Percentiles rank a stretch among this genome's conserved stretches.
Conservation (phyloP, 2,329 filamentous ascomycete species). For the Colletotrichum lentis region DNA sequence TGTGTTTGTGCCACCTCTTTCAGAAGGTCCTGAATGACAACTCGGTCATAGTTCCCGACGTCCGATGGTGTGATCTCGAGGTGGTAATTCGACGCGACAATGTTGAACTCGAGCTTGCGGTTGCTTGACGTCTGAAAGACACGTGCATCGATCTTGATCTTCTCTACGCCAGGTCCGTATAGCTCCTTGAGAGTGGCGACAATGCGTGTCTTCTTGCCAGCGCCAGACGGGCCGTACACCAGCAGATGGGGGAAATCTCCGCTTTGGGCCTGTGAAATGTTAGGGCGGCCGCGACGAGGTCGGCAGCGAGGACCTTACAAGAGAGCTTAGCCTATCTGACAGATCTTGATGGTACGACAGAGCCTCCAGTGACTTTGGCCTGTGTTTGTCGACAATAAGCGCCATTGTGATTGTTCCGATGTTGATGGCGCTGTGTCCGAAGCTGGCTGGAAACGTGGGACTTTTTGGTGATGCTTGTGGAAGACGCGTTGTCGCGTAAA, state of each 20-base stretch:
- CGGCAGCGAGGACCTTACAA: slow-evolving; percentile 65
- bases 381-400: slow-evolving; percentile 76
- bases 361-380: slow-evolving; percentile 76
- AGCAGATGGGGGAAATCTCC: slow-evolving; percentile 98
- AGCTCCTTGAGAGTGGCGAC: slow-evolving; percentile 94
- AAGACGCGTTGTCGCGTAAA: slow-evolving; percentile 51
- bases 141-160: slow-evolving; percentile 98
- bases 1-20: slow-evolving; percentile 99
- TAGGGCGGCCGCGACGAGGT: slow-evolving; percentile 10
- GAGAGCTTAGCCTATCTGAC: slow-evolving; percentile 83
- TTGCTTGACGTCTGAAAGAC: slow-evolving; percentile 96
- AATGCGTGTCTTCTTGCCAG: slow-evolving; percentile 97
- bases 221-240: slow-evolving; percentile 94
- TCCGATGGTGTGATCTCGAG: slow-evolving; percentile 98
- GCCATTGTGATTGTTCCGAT: slow-evolving; percentile 59
- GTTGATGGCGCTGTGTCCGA: slow-evolving; percentile 18
- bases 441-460: slow-evolving; percentile 25
- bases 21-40: slow-evolving; percentile 92
- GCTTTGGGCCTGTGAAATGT: slow-evolving; percentile 78
- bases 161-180: slow-evolving; percentile 96
- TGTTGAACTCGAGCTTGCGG: slow-evolving; percentile 99
- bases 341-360: slow-evolving; percentile 90
- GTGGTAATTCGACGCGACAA: slow-evolving; percentile 96
- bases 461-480: slow-evolving; percentile 35
- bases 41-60: slow-evolving; percentile 94